phyloP scores from a whole-genome alignment of 2,329 filamentous ascomycete species.

The Colletotrichum godetiae region DNA sequence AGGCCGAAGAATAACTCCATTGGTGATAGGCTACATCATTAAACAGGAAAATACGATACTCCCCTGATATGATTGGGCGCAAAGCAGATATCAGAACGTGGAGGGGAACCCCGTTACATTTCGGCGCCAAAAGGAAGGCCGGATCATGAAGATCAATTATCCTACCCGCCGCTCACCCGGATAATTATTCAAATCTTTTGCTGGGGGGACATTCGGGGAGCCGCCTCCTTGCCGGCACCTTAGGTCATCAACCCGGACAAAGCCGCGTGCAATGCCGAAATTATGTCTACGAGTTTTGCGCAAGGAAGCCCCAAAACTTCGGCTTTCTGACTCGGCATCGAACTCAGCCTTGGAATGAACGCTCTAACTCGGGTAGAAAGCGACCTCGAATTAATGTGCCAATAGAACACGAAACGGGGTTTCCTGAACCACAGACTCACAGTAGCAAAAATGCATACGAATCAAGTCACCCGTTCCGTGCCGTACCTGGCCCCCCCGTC shows the following conservation, averaged over 20 bases:
- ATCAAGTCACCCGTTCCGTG: conserved; percentile 2
- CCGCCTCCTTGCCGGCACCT: background rate
- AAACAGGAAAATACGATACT: background rate
- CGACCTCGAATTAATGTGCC: background rate
- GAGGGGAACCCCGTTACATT: background rate
- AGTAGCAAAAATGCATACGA: background rate
- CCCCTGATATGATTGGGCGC: background rate
- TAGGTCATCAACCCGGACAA: background rate
- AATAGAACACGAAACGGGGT: background rate
- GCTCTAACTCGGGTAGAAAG: background rate
- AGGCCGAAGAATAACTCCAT: background rate
- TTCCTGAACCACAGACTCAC: background rate
- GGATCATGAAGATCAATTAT: background rate
- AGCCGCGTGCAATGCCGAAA: background rate
- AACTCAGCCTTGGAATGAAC: conserved; percentile 14
- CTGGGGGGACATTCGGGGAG: background rate
- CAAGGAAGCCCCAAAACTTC: background rate
- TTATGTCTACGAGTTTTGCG: background rate
- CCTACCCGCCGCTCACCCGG: background rate
- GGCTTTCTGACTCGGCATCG: background rate
- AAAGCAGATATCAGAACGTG: background rate
- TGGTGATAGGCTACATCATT: background rate
- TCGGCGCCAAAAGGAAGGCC: background rate
- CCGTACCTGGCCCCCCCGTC: background rate
- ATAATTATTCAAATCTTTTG: conserved; percentile 9